phyloP scores from a whole-genome alignment of 2,329 filamentous ascomycete genomes.

The Penicillium sp. region DNA sequence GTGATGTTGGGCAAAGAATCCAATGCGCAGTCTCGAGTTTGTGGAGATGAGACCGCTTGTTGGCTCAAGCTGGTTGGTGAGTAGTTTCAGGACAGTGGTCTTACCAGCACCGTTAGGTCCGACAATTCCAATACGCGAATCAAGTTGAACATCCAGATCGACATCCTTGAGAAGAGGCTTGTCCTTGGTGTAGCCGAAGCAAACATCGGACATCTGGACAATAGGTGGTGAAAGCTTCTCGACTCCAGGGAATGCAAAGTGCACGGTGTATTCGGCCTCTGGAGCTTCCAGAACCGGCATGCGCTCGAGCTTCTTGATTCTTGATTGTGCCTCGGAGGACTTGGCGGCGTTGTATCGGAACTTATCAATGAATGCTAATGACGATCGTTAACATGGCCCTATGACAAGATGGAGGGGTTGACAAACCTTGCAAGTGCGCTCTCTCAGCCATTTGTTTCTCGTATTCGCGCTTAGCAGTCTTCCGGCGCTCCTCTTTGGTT shows the following conservation, averaged over 20 bases:
- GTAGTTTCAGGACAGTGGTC: conserved; percentile 96
- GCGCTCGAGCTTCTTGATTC: conserved; percentile 97
- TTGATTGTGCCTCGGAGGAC: conserved; percentile 94
- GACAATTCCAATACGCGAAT: conserved; percentile 98
- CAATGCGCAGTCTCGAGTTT: conserved; percentile 82
- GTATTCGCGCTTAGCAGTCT: conserved; percentile 95
- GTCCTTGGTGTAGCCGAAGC: conserved; percentile 82
- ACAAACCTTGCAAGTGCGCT: conserved; percentile 74
- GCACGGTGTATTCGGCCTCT: conserved; percentile 90
- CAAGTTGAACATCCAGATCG: conserved; percentile 93
- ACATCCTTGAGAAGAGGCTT: conserved; percentile 79
- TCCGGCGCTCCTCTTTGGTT: conserved; percentile 93
- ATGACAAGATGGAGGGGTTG: not conserved
- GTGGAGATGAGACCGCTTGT: conserved; percentile 79
- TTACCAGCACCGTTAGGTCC: conserved; percentile 98
- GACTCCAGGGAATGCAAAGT: conserved; percentile 96
- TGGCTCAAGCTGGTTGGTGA: conserved; percentile 79
- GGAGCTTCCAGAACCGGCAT: conserved; percentile 91
- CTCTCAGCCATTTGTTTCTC: conserved; percentile 96
- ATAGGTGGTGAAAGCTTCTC: conserved; percentile 97
- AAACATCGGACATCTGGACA: conserved; percentile 91
- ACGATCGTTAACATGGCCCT: conserved; percentile 4
- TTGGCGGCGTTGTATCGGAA: conserved; percentile 99
- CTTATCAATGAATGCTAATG: conserved; percentile 88
- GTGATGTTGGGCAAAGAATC: conserved; percentile 98